Base-by-base conservation (phyloP, 2,329 filamentous ascomycete genomes). In the Alternaria infectoria region DNA sequence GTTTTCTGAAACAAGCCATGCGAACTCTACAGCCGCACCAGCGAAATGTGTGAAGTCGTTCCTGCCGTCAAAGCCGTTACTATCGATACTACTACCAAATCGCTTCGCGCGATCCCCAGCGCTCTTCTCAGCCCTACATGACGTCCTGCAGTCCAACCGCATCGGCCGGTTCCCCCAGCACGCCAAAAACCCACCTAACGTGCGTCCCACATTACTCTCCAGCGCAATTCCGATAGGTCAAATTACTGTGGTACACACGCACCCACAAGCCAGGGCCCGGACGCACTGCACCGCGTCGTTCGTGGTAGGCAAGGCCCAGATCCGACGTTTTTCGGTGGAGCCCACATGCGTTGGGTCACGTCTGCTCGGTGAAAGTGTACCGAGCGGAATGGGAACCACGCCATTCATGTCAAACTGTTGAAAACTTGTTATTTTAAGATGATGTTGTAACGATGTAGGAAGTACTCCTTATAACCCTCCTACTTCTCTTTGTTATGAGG, bases 71-170 rank as follows among this genome's bases (percentile, higher is more conserved):
- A 40, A 50, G 40, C 30, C 49, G 60, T 62, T 62, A 26, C 17
- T 54, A 59, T 62, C 50, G 55, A 55, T 59, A 59, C 36, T n/a
- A 40, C 36, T n/a, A 40, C 36, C 36, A 28, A 32, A 40, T 21
- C 28, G 44, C 57, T 26, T 8, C 6, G 36, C 25, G 36, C 25
- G 36, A 59, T 52, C 47, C 30, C 36, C 36, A 32, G 17, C 44
- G 23, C 54, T 43, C 15, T 40, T 40, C n/a, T 56, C 61, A 60
- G 61, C 61, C 61, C 52, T 60, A 57, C 23, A 63, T 60, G 57
- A 63, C 61, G 61, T 46, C 45, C 46, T 47, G 23, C 45, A 28
- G 25, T 23, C 57, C 30, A 17, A 17, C 26, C 46, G 46, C 55
- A 58, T 26, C 45, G 23, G 25, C 26, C 26, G 32, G 47, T 52